These are phyloP conservation scores for Tetrapisispora fleetii DNA, from an alignment of 805 yeast species.

Conservation along the genomic window DNA sequence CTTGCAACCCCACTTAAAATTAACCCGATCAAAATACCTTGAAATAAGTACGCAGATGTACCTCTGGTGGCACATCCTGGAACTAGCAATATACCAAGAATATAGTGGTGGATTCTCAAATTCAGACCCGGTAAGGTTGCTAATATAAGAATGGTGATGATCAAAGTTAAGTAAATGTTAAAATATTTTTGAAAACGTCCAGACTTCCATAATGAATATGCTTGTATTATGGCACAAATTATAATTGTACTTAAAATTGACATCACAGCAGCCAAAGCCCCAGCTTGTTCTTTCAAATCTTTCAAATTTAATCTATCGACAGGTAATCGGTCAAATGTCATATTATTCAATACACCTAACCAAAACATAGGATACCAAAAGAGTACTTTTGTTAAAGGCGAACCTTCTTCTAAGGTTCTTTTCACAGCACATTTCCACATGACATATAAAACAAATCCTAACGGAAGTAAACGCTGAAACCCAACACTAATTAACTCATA, in stretches of 20 bases:
- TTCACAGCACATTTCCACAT: slow-evolving; percentile 51
- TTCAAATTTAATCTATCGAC: slow-evolving; percentile 68
- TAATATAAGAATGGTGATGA: slow-evolving; percentile 36
- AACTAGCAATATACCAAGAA: slow-evolving; percentile 62
- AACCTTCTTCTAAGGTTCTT: slow-evolving; percentile 39
- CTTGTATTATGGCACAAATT: slow-evolving; percentile 58
- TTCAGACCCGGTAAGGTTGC: slow-evolving; percentile 55
- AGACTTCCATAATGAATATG: slow-evolving; percentile 68
- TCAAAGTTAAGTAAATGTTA: slow-evolving; percentile 39
- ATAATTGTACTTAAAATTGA: slow-evolving; percentile 40
- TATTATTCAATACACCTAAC: slow-evolving; percentile 76
- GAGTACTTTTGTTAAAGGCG: slow-evolving; percentile 31
- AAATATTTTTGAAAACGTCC: slow-evolving; percentile 57
- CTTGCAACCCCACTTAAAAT: slow-evolving; percentile 75
- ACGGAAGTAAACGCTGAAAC: slow-evolving; percentile 64
- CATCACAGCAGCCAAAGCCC: slow-evolving; percentile 57
- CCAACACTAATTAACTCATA: slow-evolving; percentile 62
- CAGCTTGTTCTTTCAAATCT: slow-evolving; percentile 69
- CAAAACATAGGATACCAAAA: slow-evolving; percentile 75
- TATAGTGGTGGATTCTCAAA: slow-evolving; percentile 72
- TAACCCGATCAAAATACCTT: slow-evolving; percentile 76
- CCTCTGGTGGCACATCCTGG: slow-evolving; percentile 82
- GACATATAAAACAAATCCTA: slow-evolving; percentile 58
- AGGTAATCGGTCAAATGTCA: slow-evolving; percentile 82
- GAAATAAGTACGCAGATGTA: slow-evolving; percentile 58